Evolutionary conservation across 768 basidiomycete species (phyloP).

Genomic region (Crucibulum laeve): DNA sequence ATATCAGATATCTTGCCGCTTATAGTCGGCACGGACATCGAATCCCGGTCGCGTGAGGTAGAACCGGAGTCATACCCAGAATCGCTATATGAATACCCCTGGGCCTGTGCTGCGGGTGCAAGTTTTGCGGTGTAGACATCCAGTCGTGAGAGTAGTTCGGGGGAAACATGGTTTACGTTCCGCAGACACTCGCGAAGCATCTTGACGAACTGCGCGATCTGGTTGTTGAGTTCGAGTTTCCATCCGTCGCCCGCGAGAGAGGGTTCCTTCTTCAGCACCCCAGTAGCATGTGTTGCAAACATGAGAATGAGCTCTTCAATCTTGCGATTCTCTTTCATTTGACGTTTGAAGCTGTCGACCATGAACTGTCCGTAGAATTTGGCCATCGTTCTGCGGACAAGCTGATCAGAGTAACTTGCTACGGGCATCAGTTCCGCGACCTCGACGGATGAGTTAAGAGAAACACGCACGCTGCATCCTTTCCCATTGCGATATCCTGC

Average conservation of each 20-base stretch:
- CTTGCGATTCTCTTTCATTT: slow-evolving; percentile 95
- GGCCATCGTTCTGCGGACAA: slow-evolving; percentile 85
- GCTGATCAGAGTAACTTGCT: slow-evolving; percentile 80
- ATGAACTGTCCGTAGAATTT: slow-evolving; percentile 90
- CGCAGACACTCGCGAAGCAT: slow-evolving; percentile 79
- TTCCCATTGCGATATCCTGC: slow-evolving; percentile 91
- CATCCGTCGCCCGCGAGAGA: slow-evolving; percentile 80
- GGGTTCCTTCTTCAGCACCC: slow-evolving; percentile 86
- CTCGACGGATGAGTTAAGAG: not conserved
- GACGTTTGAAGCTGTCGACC: slow-evolving; percentile 77
- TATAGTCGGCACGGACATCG: slow-evolving; percentile 30
- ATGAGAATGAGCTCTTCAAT: slow-evolving; percentile 96
- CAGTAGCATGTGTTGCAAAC: slow-evolving; percentile 90
- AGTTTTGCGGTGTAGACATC: slow-evolving; percentile 84
- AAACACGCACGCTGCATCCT: slow-evolving; percentile 74
- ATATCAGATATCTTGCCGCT: slow-evolving; percentile 64
- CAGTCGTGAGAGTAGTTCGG: slow-evolving; percentile 76
- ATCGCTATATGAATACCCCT: slow-evolving; percentile 42
- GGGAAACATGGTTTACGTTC: slow-evolving; percentile 70
- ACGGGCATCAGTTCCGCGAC: not conserved
- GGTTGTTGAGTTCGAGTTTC: slow-evolving; percentile 91
- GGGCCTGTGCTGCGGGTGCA: slow-evolving; percentile 46
- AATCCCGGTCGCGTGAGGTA: slow-evolving; percentile 54
- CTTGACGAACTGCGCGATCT: slow-evolving; percentile 85
- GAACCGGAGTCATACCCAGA: slow-evolving; percentile 67